Evolutionary conservation across 1,284 basidiomycete genomes (phyloP).

Genomic region (Rugosomyces carneus): DNA sequence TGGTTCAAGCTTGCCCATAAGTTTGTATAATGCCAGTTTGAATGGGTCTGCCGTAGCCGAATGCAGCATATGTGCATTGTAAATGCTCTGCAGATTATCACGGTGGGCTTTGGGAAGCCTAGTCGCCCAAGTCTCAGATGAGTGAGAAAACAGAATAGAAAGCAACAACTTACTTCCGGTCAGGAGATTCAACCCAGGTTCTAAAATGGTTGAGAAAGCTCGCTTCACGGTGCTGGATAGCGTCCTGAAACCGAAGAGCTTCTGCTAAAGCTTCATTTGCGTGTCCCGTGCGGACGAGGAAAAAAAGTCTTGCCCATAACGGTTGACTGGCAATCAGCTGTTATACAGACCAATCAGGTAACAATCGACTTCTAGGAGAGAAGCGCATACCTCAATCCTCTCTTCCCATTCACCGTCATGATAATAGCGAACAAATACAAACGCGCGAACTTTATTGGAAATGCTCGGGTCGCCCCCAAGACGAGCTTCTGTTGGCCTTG

Average conservation of each 20-base stretch:
- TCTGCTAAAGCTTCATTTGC: conserved; percentile 75
- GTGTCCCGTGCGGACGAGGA: conserved; percentile 86
- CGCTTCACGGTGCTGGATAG: conserved; percentile 77
- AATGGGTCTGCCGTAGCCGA: conserved; percentile 86
- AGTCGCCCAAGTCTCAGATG: conserved; percentile 3
- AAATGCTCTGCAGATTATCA: conserved; percentile 82
- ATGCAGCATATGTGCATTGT: conserved; percentile 90
- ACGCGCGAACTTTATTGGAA: conserved; percentile 85
- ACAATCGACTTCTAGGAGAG: neutral
- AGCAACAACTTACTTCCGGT: conserved; percentile 54
- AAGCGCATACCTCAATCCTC: conserved; percentile 64
- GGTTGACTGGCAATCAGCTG: conserved; percentile 82
- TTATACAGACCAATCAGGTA: conserved; percentile 2
- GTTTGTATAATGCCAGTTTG: conserved; percentile 93
- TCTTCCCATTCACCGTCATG: conserved; percentile 82
- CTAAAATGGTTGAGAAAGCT: conserved; percentile 84
- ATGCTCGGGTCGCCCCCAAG: conserved; percentile 91
- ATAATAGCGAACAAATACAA: conserved; percentile 75
- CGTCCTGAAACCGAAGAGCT: conserved; percentile 65
- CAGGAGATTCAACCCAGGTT: conserved; percentile 80
- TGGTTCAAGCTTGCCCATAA: conserved; percentile 91
- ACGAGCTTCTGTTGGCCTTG: conserved; percentile 79
- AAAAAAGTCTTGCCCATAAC: conserved; percentile 91
- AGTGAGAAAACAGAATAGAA: conserved; percentile 7
- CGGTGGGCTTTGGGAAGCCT: conserved; percentile 77